Evolutionary conservation across 139 green algal genomes (phyloP).

Genomic region (Ostreobium quekettii): DNA sequence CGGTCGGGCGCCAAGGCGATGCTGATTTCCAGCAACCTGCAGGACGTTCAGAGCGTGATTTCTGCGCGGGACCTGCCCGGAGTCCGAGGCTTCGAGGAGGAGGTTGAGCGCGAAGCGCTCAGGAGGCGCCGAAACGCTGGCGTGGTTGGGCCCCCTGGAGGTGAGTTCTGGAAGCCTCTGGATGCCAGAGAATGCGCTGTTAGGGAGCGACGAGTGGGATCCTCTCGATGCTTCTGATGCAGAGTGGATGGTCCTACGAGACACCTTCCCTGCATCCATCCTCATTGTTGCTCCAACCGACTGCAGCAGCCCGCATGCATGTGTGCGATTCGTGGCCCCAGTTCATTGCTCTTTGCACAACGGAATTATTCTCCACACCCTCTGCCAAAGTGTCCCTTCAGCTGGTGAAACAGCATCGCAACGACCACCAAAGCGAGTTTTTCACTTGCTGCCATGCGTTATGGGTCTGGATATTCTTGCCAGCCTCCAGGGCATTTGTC

Average conservation of each 20-base stretch:
- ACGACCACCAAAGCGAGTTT: too few species aligned
- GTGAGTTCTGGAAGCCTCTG: background rate
- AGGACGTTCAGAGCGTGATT: constrained; percentile 29
- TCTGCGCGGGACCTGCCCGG: constrained; percentile 23
- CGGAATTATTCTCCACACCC: too few species aligned
- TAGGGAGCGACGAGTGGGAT: background rate
- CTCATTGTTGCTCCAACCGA: background rate
- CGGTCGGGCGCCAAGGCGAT: constrained; percentile 14
- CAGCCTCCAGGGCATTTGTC: too few species aligned
- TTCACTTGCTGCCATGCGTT: too few species aligned
- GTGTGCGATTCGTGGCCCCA: too few species aligned
- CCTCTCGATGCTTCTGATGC: background rate
- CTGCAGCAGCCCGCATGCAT: background rate
- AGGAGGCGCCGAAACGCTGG: constrained; percentile 10
- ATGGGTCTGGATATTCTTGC: too few species aligned
- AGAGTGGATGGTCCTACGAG: background rate
- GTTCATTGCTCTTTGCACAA: too few species aligned
- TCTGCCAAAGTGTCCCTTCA: too few species aligned
- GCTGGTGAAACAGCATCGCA: too few species aligned
- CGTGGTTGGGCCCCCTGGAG: background rate
- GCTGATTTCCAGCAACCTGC: constrained; percentile 29
- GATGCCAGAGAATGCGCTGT: too few species aligned
- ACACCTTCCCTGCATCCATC: constrained; percentile 9
- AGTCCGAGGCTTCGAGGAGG: constrained; percentile 49
- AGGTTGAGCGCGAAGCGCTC: constrained; percentile 31